Base-by-base conservation (phyloP, 495 filamentous ascomycete genomes). In the Astrothelium macrocarpum region DNA sequence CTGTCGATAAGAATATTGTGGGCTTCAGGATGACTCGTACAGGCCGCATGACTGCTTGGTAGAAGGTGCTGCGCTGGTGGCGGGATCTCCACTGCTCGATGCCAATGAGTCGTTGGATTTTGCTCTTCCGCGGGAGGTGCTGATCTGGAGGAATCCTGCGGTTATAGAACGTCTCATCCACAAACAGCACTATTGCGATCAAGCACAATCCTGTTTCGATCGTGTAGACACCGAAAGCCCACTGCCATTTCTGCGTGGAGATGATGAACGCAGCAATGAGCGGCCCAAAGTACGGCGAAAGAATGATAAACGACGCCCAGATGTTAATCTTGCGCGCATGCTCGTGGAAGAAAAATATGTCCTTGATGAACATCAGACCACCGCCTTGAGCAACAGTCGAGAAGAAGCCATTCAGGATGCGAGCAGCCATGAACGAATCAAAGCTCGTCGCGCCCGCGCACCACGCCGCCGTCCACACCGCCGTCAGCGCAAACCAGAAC, bases 291-390 rank as follows among this genome's bases (percentile, higher is more conserved):
- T 84, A 87, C 0, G 85, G 84, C 9, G 79, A 82, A 12, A 85
- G 76, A 58, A 82, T 75, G 59, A 82, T 75, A 32, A 77, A 75
- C 25, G 66, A 75, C 58, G 78, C 75, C 82, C 82, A 85, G 67
- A 84, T 78, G 70, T 86, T 85, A 71, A 87, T 87, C 69, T 85
- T 85, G 12, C 82, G 76, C 20, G 77, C 78, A 59, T 83, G 82
- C 64, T 86, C 83, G 64, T 87, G 84, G 71, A 86, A 80, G 77
- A 83, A 87, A 74, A 85, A 87, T 59, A 85, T 76, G 72, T 87
- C 85, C 67, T 86, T 83, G 67, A 87, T 80, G 68, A 81, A 84
- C 76, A 85, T 84, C 23, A 87, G 74, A 1, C 82, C 84, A 32
- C 81, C 82, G 67, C 74, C 78, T 70, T 82, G 78, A 0, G 75